Base-by-base conservation (phyloP, 1,139 yeast genomes). In the Trichomonascaceae sp. region DNA sequence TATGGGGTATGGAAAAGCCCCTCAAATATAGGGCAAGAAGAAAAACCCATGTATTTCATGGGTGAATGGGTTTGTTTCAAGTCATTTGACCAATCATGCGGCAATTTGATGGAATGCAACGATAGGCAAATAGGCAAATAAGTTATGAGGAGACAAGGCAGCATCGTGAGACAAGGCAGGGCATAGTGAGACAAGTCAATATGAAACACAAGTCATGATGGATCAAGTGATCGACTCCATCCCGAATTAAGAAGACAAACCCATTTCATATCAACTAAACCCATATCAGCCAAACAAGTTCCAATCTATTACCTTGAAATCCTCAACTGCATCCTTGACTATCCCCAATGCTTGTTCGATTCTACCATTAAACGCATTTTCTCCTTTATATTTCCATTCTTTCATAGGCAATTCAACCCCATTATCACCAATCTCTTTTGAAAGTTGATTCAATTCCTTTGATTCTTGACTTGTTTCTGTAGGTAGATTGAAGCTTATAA, bases 401-500 rank as follows among this genome's bases (percentile, higher is more conserved):
- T 43, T 27, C 13, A 45, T 20, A 3, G 50, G 47, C 8, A 50
- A 20, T 5, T 30, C 10, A n/a, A 18, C 15, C 9, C 51, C 27
- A 7, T 19, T 39, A 5, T n/a, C n/a, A n/a, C n/a, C n/a, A 22
- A 36, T 38, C 17, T 45, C 20, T 12, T 13, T 22, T 13, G 45
- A 3, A 3, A 43, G n/a, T 13, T 20, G n/a, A n/a, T 18, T 20
- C 49, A 44, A 22, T 3, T 45, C 43, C 38, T 12, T 5, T 10
- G 52, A 24, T 20, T 32, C 17, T 6, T 22, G 17, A 10, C 19
- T 46, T 17, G 43, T 32, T 19, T 45, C 49, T 20, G 46, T 47
- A 2, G 88, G 86, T 1, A 82, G 72, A 60, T 84, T 84, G 65
- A 80, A 75, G 1, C 86, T 78, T 17, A 87, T 68, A 51, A 87